Conservation (phyloP, 371 early-diverging fungal species). For the Mortierella sp. region DNA sequence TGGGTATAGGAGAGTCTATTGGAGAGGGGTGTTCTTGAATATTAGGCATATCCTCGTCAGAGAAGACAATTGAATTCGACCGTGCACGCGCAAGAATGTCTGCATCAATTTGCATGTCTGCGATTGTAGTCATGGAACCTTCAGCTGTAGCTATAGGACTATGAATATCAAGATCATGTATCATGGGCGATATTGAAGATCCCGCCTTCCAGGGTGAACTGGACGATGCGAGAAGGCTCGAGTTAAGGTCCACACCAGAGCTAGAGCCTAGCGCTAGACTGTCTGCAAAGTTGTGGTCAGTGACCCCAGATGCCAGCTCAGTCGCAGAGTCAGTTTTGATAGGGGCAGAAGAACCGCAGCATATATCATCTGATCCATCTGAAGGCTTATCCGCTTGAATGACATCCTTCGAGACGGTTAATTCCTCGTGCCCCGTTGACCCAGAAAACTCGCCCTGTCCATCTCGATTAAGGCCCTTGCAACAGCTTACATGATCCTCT, state of each 20-base stretch:
- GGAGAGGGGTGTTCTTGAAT: conserved; percentile 27
- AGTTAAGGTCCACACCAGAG: conserved; percentile 7
- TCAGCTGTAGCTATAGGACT: conserved; percentile 24
- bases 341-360: not conserved
- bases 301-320: not conserved
- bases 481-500: not conserved
- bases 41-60: conserved; percentile 27
- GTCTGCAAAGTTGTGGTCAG: not conserved
- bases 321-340: not conserved
- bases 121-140: conserved; percentile 31
- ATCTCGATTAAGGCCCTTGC: not conserved
- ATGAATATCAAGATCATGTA: conserved; percentile 39
- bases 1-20: conserved; percentile 48
- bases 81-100: conserved; percentile 40
- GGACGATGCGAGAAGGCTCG: conserved; percentile 1
- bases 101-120: conserved; percentile 42
- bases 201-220: conserved; percentile 5
- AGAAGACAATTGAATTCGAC: conserved; percentile 17
- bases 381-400: not conserved
- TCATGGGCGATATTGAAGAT: conserved; percentile 23
- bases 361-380: not conserved
- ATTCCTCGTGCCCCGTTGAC: not conserved
- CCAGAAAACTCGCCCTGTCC: not conserved
- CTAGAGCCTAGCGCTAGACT: conserved; percentile 4
- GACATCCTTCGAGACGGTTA: not conserved